These are phyloP conservation scores for Auxenochlorella pyrenoidosa DNA, from an alignment of 139 green algal genomes.

Conservation along the genomic window DNA sequence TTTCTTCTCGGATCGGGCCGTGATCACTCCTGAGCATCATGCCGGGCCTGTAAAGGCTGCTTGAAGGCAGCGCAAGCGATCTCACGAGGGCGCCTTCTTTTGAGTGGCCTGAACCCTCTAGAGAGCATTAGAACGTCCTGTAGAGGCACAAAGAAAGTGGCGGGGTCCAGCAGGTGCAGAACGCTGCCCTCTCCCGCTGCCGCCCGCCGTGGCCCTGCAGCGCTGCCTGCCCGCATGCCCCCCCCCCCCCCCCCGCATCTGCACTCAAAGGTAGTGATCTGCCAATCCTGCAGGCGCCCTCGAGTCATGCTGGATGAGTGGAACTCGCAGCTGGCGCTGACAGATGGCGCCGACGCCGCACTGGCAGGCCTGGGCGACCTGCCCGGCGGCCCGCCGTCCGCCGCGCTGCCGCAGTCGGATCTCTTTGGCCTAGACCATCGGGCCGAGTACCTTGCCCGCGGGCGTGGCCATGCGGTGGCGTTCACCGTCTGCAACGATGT, in stretches of 20 bases:
- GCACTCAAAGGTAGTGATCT: not conserved
- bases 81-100: too few relatives aligned
- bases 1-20: too few relatives aligned
- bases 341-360: not conserved
- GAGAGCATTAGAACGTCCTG: too few relatives aligned
- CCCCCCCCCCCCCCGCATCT: not conserved
- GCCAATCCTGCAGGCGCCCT: not conserved
- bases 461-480: conserved; percentile 33
- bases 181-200: not conserved
- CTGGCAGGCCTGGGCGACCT: not conserved
- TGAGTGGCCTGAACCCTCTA: too few relatives aligned
- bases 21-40: too few relatives aligned
- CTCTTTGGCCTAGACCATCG: conserved; percentile 48
- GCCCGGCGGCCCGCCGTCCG: not conserved
- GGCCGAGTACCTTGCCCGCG: conserved; percentile 26
- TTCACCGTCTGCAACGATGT: conserved; percentile 53
- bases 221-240: too few relatives aligned
- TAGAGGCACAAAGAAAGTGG: too few relatives aligned
- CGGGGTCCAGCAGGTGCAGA: too few relatives aligned
- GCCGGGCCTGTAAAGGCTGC: too few relatives aligned
- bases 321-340: not conserved
- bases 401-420: not conserved
- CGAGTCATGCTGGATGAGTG: conserved; percentile 14
- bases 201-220: too few relatives aligned
- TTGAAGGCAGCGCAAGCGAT: too few relatives aligned